Evolutionary conservation across 805 yeast genomes (phyloP), one percentile per base, ranked within the genome.

Genomic region (Grigorovia jiainica): DNA sequence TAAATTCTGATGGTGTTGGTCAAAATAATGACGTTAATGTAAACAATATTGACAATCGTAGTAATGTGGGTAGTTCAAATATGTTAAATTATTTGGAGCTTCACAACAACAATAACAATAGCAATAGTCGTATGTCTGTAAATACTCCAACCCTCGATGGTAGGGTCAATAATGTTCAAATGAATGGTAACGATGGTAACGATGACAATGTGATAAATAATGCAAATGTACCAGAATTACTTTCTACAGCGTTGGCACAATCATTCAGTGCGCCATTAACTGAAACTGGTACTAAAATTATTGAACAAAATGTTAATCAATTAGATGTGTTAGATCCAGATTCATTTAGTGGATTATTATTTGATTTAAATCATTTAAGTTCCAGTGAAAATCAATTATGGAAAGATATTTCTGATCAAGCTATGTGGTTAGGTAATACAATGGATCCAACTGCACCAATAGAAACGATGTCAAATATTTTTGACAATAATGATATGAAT

Each of bases 351-450:
- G 46, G 60, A 52, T 20, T 61, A 50, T 19, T 55, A 46, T 54
- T 64, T 50, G 45, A 45, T 50, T 47, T 60, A 40, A 53, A 50
- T 19, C 57, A 63, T 17, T 52, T 62, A 2, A 64, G 64, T n/a
- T 58, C 64, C 15, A 55, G 61, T 3, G 81, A 76, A 47, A 58
- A 65, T 39, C 71, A 79, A 46, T 61, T 83, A 25, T 83, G 94
- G 94, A 79, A 76, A 53, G 89, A 82, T 47, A 79, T 83, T 42
- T 77, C 87, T 0, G 75, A 73, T 52, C 86, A 82, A 52, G 89
- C 89, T 0, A 78, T 75, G 49, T 83, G 94, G 94, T 60, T 83
- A 43, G 73, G 72, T 43, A 75, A 67, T 35, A 48, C 56, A 2
- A 54, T 52, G 55, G 62, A 58, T 31, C 59, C 60, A 11, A 44